A percentile compares a stretch with the other conserved stretches of the same genome.
phyloP scores from a whole-genome alignment of 2,329 filamentous ascomycete genomes.

The Podosphaera fusca region DNA sequence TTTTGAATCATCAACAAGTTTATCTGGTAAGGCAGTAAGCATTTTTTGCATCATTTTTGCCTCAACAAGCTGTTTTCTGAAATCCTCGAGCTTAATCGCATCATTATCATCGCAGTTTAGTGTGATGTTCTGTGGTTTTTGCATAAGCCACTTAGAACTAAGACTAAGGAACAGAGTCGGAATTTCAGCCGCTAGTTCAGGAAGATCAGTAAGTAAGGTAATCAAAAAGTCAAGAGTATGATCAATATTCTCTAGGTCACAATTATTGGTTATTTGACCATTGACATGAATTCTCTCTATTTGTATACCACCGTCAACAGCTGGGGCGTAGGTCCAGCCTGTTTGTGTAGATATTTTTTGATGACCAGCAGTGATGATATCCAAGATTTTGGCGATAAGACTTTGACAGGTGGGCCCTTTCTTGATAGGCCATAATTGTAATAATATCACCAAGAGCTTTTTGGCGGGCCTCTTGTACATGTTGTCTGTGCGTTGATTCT shows the following conservation, averaged over 20 bases:
- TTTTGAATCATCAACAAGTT: constrained; percentile 37
- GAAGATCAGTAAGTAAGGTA: constrained; percentile 22
- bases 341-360: constrained; percentile 13
- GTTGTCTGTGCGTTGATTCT: constrained; percentile 17
- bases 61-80: constrained; percentile 28
- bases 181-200: constrained; percentile 20
- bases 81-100: constrained; percentile 18
- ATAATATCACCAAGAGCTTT: constrained; percentile 30
- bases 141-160: constrained; percentile 32
- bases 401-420: not conserved
- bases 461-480: constrained; percentile 23
- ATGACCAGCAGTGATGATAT: constrained; percentile 33
- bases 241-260: constrained; percentile 16
- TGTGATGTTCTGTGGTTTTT: constrained; percentile 6
- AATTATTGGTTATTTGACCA: not conserved
- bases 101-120: constrained; percentile 13
- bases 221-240: constrained; percentile 24
- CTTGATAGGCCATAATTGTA: constrained; percentile 27
- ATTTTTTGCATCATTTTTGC: constrained; percentile 41
- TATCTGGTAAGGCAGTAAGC: constrained; percentile 37
- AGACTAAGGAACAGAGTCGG: constrained; percentile 37
- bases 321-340: constrained; percentile 30
- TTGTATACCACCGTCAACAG: constrained; percentile 26
- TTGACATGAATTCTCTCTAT: constrained; percentile 17
- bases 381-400: constrained; percentile 24